Conservation (phyloP, 2,329 filamentous ascomycete species). For the Dactylellina cionopaga region DNA sequence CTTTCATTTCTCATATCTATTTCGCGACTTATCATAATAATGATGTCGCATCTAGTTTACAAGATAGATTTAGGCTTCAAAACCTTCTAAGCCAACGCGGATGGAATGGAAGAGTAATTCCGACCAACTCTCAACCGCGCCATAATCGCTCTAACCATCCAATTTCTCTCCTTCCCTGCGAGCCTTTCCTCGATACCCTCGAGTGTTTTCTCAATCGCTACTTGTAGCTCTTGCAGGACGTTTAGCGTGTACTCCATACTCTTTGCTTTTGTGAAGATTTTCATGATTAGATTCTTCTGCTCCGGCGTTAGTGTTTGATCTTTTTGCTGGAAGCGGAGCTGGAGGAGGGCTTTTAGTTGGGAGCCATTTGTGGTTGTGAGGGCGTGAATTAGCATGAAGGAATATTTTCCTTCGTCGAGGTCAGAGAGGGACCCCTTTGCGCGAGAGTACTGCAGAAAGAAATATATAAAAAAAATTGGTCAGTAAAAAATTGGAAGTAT, state of each 20-base stretch:
- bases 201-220: not conserved
- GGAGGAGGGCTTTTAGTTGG: not conserved
- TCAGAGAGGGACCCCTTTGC: conserved; percentile 14
- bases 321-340: conserved; percentile 1
- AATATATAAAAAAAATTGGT: too few relatives aligned
- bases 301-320: not conserved
- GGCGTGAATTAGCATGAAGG: conserved; percentile 24
- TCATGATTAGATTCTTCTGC: conserved; percentile 12
- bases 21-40: too few relatives aligned
- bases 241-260: conserved; percentile 6
- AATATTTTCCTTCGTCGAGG: conserved; percentile 24
- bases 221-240: conserved; percentile 15
- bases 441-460: conserved; percentile 3
- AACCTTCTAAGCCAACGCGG: too few relatives aligned
- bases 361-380: not conserved
- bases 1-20: too few relatives aligned
- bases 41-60: too few relatives aligned
- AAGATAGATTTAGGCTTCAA: too few relatives aligned
- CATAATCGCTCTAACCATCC: conserved; percentile 16
- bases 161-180: not conserved
- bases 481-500: too few relatives aligned
- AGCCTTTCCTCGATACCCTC: not conserved
- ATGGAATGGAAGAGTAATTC: too few relatives aligned
- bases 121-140: conserved; percentile 9
- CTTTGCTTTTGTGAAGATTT: not conserved